Conservation (phyloP, 371 early-diverging fungal genomes). For the Mortierella sp. region DNA sequence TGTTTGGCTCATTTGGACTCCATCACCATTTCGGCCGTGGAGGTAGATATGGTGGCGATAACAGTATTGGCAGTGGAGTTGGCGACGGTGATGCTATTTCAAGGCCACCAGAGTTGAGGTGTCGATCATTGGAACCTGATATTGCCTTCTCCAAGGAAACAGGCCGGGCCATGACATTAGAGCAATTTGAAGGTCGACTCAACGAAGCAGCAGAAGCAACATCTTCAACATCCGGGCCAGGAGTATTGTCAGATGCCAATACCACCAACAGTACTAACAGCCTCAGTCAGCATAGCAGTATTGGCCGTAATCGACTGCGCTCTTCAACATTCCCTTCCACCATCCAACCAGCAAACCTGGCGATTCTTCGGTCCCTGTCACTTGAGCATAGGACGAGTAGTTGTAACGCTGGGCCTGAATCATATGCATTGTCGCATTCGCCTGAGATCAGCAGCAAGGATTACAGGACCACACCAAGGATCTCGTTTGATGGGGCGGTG, state of each 20-base stretch:
- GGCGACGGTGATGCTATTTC: neutral
- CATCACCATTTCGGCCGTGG: too few relatives aligned
- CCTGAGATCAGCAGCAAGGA: neutral
- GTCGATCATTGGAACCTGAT: neutral
- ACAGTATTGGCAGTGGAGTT: neutral
- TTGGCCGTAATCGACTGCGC: neutral
- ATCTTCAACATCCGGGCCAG: neutral
- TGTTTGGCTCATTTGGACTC: too few relatives aligned
- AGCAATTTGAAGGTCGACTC: constrained; percentile 15
- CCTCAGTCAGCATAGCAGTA: neutral
- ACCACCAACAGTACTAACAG: neutral
- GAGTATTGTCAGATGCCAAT: neutral
- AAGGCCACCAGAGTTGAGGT: neutral
- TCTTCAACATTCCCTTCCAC: neutral
- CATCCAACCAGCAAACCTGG: neutral
- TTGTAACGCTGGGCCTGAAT: neutral
- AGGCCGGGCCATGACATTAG: neutral
- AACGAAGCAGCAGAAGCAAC: neutral
- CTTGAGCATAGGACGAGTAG: neutral
- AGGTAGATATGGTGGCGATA: too few relatives aligned
- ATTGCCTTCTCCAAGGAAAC: neutral
- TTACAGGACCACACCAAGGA: too few relatives aligned
- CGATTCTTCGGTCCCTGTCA: neutral
- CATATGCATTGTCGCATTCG: neutral
- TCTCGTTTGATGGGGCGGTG: too few relatives aligned